Evolutionary conservation across 202 grass and related monocot genomes (phyloP).

Genomic region (Setaria viridis): DNA sequence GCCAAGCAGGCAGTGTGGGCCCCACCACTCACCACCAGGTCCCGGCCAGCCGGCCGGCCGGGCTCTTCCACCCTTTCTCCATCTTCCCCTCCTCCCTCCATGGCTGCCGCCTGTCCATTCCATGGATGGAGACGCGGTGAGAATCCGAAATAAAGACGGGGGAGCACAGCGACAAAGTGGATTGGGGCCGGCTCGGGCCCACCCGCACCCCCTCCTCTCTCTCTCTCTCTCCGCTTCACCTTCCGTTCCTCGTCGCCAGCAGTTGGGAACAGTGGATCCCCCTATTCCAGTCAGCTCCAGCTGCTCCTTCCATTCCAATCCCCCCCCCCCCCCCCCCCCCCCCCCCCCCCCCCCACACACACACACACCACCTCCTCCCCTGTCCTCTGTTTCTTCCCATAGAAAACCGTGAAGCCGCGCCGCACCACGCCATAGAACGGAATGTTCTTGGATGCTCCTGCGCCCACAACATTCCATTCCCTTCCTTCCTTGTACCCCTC

Average conservation of each 20-base stretch:
- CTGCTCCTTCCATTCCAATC: background rate
- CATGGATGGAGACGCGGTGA: background rate
- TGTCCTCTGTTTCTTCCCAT: conserved; percentile 26
- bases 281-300: background rate
- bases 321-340: too few relatives aligned
- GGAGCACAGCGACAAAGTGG: conserved; percentile 22
- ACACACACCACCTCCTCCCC: too few relatives aligned
- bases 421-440: conserved; percentile 23
- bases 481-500: too few relatives aligned
- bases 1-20: background rate
- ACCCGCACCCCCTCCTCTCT: background rate
- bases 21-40: background rate
- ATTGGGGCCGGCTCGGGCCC: background rate
- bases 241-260: background rate
- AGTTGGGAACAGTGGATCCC: background rate
- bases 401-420: conserved; percentile 26
- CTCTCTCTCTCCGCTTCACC: background rate
- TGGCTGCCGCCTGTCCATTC: background rate
- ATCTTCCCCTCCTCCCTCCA: background rate
- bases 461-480: conserved; percentile 48
- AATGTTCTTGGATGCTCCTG: conserved; percentile 61
- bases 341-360: too few relatives aligned
- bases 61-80: background rate
- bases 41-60: background rate
- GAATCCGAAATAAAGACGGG: background rate